Conservation (phyloP, 805 yeast species). For the Cyberlindnera saturnus region DNA sequence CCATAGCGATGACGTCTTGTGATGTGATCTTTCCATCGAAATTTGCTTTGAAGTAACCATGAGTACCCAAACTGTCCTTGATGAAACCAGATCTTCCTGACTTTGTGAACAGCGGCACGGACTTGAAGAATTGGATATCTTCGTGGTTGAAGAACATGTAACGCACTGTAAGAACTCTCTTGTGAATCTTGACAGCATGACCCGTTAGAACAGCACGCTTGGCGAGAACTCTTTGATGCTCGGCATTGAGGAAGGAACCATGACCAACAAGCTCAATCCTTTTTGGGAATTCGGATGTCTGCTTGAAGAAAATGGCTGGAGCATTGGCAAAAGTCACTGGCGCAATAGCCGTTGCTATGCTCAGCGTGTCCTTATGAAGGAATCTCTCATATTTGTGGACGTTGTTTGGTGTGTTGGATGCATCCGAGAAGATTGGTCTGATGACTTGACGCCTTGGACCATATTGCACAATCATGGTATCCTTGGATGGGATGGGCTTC, state of each 20-base stretch:
- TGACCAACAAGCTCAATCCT: slow-evolving; percentile 71
- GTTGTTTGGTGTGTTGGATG: slow-evolving; percentile 70
- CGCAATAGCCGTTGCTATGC: slow-evolving; percentile 81
- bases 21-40: slow-evolving; percentile 87
- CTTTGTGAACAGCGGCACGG: slow-evolving; percentile 88
- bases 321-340: slow-evolving; percentile 81
- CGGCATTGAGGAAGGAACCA: slow-evolving; percentile 85
- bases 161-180: slow-evolving; percentile 82
- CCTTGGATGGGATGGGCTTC: slow-evolving; percentile 80
- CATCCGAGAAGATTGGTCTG: slow-evolving; percentile 77
- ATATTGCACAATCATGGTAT: slow-evolving; percentile 76
- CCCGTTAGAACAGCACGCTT: slow-evolving; percentile 90
- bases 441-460: slow-evolving; percentile 87
- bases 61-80: slow-evolving; percentile 94
- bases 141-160: slow-evolving; percentile 95
- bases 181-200: slow-evolving; percentile 92
- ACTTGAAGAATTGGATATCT: slow-evolving; percentile 84
- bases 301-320: slow-evolving; percentile 80
- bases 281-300: slow-evolving; percentile 37
- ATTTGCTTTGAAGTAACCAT: slow-evolving; percentile 94
- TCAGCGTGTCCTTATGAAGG: slow-evolving; percentile 67
- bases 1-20: slow-evolving; percentile 92
- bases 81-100: slow-evolving; percentile 92
- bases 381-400: slow-evolving; percentile 84
- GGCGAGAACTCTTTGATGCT: slow-evolving; percentile 77